Evolutionary conservation across 441 rosid species (phyloP).

Genomic region (Codiaeum variegatum): DNA sequence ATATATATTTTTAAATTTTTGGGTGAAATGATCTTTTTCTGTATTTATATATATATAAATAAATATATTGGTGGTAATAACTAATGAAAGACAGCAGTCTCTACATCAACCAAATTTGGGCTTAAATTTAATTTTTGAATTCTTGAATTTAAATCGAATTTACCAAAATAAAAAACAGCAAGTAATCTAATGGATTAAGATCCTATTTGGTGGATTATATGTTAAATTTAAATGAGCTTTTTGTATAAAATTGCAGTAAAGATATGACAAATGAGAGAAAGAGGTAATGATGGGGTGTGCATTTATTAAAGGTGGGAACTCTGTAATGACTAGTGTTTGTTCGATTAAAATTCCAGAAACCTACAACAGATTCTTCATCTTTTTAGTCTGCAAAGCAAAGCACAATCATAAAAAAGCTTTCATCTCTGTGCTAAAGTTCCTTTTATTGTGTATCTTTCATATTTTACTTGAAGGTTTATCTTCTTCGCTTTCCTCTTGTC

Average conservation of each 20-base stretch:
- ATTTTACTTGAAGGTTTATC: background rate
- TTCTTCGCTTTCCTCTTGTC: background rate
- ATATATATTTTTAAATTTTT: background rate
- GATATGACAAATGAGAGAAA: background rate
- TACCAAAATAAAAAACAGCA: too few relatives aligned
- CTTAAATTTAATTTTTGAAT: too few relatives aligned
- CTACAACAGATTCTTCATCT: background rate
- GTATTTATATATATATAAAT: slow-evolving; percentile 23
- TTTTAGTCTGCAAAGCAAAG: slow-evolving; percentile 5
- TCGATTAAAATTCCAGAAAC: background rate
- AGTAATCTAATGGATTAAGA: too few relatives aligned
- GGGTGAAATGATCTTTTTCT: slow-evolving; percentile 14
- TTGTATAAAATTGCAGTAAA: too few relatives aligned
- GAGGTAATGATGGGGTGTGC: background rate
- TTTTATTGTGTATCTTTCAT: background rate
- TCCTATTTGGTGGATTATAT: too few relatives aligned
- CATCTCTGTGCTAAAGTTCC: background rate
- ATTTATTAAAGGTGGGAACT: background rate
- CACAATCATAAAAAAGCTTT: background rate
- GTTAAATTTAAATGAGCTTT: too few relatives aligned
- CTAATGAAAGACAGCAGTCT: background rate
- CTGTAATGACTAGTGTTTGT: background rate
- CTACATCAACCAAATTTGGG: background rate
- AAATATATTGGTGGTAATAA: slow-evolving; percentile 20
- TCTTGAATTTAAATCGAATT: too few relatives aligned